Evolutionary conservation across 768 basidiomycete genomes (phyloP), one percentile per base, ranked within the genome.

Genomic region (Lactarius pseudohatsudake): DNA sequence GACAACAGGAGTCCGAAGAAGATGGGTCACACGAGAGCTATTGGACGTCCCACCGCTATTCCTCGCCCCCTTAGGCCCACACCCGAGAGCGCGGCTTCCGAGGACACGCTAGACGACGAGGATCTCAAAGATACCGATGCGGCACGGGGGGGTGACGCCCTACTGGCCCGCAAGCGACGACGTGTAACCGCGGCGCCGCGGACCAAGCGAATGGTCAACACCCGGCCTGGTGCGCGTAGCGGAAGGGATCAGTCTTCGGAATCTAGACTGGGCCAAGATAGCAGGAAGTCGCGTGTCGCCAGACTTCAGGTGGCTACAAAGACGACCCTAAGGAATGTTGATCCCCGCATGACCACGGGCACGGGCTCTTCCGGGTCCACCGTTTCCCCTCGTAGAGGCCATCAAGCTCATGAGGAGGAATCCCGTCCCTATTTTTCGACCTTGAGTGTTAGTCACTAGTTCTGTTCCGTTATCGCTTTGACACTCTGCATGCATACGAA

Each of bases 51-150:
- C 40, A 55, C 57, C 6, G 53, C 64, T 26, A 57, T 59, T 41
- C 64, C 64, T 40, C 64, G 57, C 1, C n/a, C 62, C 5, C 69
- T 55, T 15, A 65, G 30, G 30, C 64, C 64, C 16, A 40, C 40
- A 28, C 56, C 53, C 47, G 68, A 60, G 2, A 62, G 56, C 32
- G 63, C 62, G n/a, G 30, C 53, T 30, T 70, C 70, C 9, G 70
- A 69, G 32, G 70, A 66, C n/a, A 70, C 68, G 2, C 18, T 70
- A 5, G 67, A 69, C 43, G 70, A 69, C 20, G 70, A 70, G 36
- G 64, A 64, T 13, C 15, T 15, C 13, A 64, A 47, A 40, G 60
- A 62, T 32, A 16, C 54, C 11, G 59, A 32, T 20, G 60, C 10
- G 1, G 3, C 50, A 22, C 57, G 32, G 32, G 62, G 32, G 22